Conservation (phyloP, 2,329 filamentous ascomycete species). For the Coleophoma crateriformis region DNA sequence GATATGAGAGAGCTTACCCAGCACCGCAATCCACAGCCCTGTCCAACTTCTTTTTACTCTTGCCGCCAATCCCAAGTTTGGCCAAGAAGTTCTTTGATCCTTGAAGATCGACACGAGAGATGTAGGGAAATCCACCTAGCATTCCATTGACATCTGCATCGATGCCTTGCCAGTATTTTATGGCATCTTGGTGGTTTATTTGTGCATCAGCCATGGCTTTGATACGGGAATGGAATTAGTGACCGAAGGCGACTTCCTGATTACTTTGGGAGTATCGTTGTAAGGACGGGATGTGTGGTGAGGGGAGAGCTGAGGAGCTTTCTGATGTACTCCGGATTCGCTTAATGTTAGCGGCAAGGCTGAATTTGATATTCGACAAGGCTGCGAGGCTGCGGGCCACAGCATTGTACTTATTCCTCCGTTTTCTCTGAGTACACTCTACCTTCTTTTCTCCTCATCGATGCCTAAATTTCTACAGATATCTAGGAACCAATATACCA, state of each 20-base stretch:
- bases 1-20: constrained; percentile 20
- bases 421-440: too few species aligned
- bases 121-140: constrained; percentile 68
- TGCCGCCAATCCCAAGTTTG: constrained; percentile 47
- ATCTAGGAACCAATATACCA: too few species aligned
- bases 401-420: too few species aligned
- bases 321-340: too few species aligned
- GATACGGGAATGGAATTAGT: neutral
- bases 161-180: constrained; percentile 44
- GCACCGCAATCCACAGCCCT: constrained; percentile 32
- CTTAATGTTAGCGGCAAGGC: too few species aligned
- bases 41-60: constrained; percentile 26
- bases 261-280: neutral
- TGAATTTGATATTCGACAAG: too few species aligned
- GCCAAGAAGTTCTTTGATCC: constrained; percentile 65
- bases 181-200: constrained; percentile 24
- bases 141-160: constrained; percentile 62
- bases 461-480: too few species aligned
- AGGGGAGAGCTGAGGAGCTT: too few species aligned
- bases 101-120: constrained; percentile 66
- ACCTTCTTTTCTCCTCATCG: too few species aligned
- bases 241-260: neutral
- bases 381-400: too few species aligned
- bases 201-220: constrained; percentile 19
- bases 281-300: too few species aligned